Conservation (phyloP, 768 basidiomycete species). For the Pisolithus orientalis region DNA sequence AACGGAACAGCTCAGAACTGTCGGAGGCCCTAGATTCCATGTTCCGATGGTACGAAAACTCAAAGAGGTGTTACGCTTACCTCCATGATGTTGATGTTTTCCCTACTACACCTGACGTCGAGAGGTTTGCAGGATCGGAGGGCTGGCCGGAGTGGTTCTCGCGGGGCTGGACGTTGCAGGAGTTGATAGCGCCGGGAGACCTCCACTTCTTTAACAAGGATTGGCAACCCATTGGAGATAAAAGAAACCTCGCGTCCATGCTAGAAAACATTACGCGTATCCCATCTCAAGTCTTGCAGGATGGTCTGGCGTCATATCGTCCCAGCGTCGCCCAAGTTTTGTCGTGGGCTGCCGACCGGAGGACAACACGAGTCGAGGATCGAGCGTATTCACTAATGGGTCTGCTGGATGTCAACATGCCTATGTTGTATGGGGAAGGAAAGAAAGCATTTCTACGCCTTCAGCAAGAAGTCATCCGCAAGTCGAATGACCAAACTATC, state of each 20-base stretch:
- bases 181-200: constrained; percentile 10
- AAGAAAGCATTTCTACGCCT: constrained; percentile 4
- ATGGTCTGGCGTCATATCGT: not conserved
- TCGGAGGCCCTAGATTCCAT: constrained; percentile 12
- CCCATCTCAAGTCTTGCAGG: not conserved
- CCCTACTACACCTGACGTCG: not conserved
- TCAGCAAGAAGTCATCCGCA: constrained; percentile 2
- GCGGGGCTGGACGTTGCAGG: constrained; percentile 9
- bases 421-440: constrained; percentile 13
- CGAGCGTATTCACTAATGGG: constrained; percentile 13
- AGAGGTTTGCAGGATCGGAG: not conserved
- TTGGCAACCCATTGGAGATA: constrained; percentile 7
- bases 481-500: not conserved
- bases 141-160: constrained; percentile 11
- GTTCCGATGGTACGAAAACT: constrained; percentile 14
- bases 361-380: constrained; percentile 13
- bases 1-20: constrained; percentile 13
- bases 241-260: not conserved
- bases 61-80: constrained; percentile 12
- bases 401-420: constrained; percentile 7
- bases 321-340: constrained; percentile 4
- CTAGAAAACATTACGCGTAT: not conserved
- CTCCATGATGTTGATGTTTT: constrained; percentile 4
- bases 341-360: constrained; percentile 13
- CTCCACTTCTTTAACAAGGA: constrained; percentile 11